phyloP scores from a whole-genome alignment of 208 protist species.

The Vickermania spadyakhi region DNA sequence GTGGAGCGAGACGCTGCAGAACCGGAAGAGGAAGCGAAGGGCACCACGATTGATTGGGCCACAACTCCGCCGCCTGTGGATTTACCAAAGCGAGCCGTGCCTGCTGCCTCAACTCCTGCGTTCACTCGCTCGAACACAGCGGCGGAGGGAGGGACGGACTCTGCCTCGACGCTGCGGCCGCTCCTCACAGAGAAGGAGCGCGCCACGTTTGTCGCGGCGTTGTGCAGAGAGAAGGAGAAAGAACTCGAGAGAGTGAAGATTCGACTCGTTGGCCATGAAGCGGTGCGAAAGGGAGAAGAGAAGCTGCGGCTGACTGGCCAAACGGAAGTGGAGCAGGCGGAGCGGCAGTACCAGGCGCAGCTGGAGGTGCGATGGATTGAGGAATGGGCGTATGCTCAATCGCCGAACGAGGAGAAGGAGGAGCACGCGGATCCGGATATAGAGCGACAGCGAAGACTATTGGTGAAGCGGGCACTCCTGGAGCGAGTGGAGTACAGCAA shows the following conservation, averaged over 20 bases:
- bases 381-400: conserved; percentile 37
- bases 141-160: background rate
- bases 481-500: conserved; percentile 75
- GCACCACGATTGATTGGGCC: background rate
- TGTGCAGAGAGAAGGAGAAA: background rate
- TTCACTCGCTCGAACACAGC: background rate
- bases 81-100: background rate
- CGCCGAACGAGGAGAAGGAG: background rate
- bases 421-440: background rate
- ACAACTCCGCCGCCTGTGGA: background rate
- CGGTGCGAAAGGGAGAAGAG: too few species aligned
- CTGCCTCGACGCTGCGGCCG: background rate
- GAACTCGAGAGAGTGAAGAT: too few species aligned
- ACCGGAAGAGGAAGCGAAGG: background rate
- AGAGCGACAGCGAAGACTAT: conserved; percentile 19
- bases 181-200: background rate
- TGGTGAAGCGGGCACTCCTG: conserved; percentile 59
- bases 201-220: background rate
- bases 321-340: conserved; percentile 16
- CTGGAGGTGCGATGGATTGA: conserved; percentile 72
- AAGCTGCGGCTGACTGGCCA: background rate
- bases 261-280: too few species aligned
- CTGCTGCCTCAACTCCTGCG: background rate
- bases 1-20: background rate
- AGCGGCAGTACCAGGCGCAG: conserved; percentile 57